Evolutionary conservation across 768 basidiomycete species (phyloP).

Genomic region (Naganishia randhawae): DNA sequence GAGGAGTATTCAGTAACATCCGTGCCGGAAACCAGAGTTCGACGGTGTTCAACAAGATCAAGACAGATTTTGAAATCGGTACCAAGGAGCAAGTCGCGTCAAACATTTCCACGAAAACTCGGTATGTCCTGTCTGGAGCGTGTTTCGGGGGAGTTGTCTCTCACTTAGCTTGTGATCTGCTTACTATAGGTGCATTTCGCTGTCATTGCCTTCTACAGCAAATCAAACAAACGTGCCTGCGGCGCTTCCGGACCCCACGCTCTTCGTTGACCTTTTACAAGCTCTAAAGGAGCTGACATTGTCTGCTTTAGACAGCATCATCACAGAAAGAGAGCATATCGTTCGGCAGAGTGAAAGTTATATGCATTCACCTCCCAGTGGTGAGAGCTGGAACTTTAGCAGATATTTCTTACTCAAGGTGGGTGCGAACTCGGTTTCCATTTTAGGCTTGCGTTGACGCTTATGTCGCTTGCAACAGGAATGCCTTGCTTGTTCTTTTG

Average conservation of each 20-base stretch:
- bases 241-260: slow-evolving; percentile 9
- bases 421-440: slow-evolving; percentile 28
- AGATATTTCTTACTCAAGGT: slow-evolving; percentile 96
- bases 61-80: slow-evolving; percentile 75
- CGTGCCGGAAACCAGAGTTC: not conserved
- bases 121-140: not conserved
- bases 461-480: slow-evolving; percentile 59
- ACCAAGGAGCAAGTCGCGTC: not conserved
- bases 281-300: slow-evolving; percentile 87
- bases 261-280: slow-evolving; percentile 64
- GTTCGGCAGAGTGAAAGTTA: slow-evolving; percentile 83
- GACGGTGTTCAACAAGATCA: slow-evolving; percentile 73
- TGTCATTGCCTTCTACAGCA: slow-evolving; percentile 10
- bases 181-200: not conserved
- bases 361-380: slow-evolving; percentile 65
- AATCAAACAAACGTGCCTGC: not conserved
- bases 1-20: slow-evolving; percentile 54
- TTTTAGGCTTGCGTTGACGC: not conserved
- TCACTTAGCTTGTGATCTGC: not conserved
- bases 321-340: slow-evolving; percentile 80
- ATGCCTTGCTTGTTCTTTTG: slow-evolving; percentile 85
- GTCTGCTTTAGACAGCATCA: slow-evolving; percentile 73
- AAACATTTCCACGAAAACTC: slow-evolving; percentile 4
- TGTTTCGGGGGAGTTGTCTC: not conserved
- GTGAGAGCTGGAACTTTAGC: slow-evolving; percentile 89